phyloP scores from a whole-genome alignment of 768 basidiomycete genomes.

The Russula sp. region DNA sequence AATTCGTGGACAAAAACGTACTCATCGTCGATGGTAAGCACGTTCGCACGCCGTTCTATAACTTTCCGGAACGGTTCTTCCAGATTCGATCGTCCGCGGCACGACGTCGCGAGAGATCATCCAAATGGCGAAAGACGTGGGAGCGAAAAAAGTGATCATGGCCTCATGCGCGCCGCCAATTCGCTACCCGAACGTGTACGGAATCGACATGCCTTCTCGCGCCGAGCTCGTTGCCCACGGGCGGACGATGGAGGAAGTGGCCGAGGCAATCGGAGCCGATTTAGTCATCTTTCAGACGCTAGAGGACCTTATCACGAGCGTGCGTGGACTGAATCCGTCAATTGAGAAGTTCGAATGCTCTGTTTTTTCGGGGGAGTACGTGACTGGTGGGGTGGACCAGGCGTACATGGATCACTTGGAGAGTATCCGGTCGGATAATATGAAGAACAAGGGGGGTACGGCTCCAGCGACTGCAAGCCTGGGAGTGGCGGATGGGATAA shows the following conservation, averaged over 20 bases:
- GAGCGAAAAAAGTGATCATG: constrained; percentile 92
- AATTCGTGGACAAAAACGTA: constrained; percentile 89
- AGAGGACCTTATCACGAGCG: constrained; percentile 79
- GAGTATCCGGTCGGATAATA: constrained; percentile 75
- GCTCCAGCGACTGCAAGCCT: constrained; percentile 19
- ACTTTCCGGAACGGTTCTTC: no score
- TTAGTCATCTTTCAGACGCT: constrained; percentile 95
- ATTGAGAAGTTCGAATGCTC: constrained; percentile 90
- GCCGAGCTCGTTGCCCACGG: constrained; percentile 93
- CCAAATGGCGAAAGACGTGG: constrained; percentile 99
- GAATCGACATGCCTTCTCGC: constrained; percentile 99
- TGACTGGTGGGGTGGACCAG: constrained; percentile 90
- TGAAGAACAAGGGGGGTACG: constrained; percentile 50
- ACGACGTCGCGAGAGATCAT: constrained; percentile 99
- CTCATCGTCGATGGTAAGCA: constrained; percentile 88
- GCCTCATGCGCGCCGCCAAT: constrained; percentile 98
- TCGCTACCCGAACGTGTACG: constrained; percentile 95
- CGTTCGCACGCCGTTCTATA: neutral
- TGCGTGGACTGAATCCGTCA: constrained; percentile 75
- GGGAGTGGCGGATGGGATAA: constrained; percentile 8
- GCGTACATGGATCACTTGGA: constrained; percentile 76
- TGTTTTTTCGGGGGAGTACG: constrained; percentile 95
- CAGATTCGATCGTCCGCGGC: constrained; percentile 94
- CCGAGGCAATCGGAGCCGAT: constrained; percentile 92
- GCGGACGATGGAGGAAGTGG: constrained; percentile 94